Evolutionary conservation across 2,329 filamentous ascomycete species (phyloP).

Genomic region (Colletotrichum agaves): DNA sequence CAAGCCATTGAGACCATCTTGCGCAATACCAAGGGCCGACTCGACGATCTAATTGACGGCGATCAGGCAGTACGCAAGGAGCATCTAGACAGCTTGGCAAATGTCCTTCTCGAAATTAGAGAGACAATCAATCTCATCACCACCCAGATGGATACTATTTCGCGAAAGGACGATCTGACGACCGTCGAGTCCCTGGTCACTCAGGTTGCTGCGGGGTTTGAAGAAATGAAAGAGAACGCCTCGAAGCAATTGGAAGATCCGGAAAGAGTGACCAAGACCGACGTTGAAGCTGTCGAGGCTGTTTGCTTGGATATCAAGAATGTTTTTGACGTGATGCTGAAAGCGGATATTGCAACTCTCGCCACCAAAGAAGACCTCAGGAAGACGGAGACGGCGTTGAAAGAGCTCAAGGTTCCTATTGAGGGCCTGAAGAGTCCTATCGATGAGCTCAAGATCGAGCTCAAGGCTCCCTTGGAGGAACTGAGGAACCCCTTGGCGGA

Average conservation of each 20-base stretch:
- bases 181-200: constrained; percentile 81
- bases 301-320: constrained; percentile 88
- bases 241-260: constrained; percentile 64
- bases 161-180: constrained; percentile 82
- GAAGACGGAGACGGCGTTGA: constrained; percentile 74
- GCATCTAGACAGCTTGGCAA: constrained; percentile 73
- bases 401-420: constrained; percentile 26
- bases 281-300: constrained; percentile 83
- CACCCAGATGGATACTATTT: constrained; percentile 74
- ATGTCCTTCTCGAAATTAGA: constrained; percentile 76
- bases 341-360: constrained; percentile 76
- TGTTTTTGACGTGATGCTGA: constrained; percentile 77
- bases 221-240: constrained; percentile 75
- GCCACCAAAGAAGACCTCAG: constrained; percentile 82
- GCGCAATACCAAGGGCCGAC: constrained; percentile 85
- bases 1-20: constrained; percentile 91
- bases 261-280: constrained; percentile 80
- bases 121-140: constrained; percentile 76
- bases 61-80: constrained; percentile 76
- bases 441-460: constrained; percentile 15
- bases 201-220: constrained; percentile 79
- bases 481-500: constrained; percentile 70
- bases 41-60: constrained; percentile 82
- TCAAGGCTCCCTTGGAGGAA: constrained; percentile 59
- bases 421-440: constrained; percentile 22